A percentile compares a stretch with the other conserved stretches of the same genome.
These are phyloP conservation scores for Cercospora berteroae DNA, from an alignment of 2,329 filamentous ascomycete species.

Conservation along the genomic window DNA sequence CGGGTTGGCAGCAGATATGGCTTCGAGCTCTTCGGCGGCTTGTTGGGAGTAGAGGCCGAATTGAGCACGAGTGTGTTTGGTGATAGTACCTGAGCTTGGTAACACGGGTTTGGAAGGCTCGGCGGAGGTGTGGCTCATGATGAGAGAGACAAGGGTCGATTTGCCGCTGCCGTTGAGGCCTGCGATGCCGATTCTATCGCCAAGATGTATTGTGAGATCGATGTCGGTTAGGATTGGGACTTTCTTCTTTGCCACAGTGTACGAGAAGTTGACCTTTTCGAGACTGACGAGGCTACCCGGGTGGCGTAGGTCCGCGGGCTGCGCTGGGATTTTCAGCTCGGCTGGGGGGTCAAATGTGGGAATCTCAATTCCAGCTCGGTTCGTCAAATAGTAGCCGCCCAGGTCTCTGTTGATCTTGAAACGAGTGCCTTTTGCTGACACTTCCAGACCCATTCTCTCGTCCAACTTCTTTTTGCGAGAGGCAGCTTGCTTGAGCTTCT, in stretches of 20 bases:
- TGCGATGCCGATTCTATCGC: constrained; percentile 71
- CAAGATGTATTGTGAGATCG: constrained; percentile 67
- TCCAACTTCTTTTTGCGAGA: constrained; percentile 82
- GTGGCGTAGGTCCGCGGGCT: constrained; percentile 40
- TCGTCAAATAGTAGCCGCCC: constrained; percentile 54
- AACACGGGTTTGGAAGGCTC: constrained; percentile 35
- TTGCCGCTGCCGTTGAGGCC: constrained; percentile 82
- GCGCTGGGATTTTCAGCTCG: constrained; percentile 57
- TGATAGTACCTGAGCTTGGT: constrained; percentile 61
- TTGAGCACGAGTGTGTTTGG: constrained; percentile 65
- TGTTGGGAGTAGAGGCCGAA: constrained; percentile 79
- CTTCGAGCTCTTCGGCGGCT: constrained; percentile 67
- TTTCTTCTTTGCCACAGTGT: constrained; percentile 45
- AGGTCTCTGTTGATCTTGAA: constrained; percentile 81
- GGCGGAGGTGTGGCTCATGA: constrained; percentile 53
- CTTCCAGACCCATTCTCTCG: constrained; percentile 73
- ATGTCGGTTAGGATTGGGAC: constrained; percentile 60
- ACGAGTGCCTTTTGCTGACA: constrained; percentile 66
- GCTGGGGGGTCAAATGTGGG: constrained; percentile 58
- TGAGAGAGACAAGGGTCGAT: constrained; percentile 70
- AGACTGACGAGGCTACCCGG: constrained; percentile 68
- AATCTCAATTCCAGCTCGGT: constrained; percentile 68
- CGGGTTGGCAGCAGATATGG: constrained; percentile 52
- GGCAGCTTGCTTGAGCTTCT: constrained; percentile 82
- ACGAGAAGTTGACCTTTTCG: constrained; percentile 67